Base-by-base conservation (phyloP, 805 yeast species). In the Candida bentonensis region DNA sequence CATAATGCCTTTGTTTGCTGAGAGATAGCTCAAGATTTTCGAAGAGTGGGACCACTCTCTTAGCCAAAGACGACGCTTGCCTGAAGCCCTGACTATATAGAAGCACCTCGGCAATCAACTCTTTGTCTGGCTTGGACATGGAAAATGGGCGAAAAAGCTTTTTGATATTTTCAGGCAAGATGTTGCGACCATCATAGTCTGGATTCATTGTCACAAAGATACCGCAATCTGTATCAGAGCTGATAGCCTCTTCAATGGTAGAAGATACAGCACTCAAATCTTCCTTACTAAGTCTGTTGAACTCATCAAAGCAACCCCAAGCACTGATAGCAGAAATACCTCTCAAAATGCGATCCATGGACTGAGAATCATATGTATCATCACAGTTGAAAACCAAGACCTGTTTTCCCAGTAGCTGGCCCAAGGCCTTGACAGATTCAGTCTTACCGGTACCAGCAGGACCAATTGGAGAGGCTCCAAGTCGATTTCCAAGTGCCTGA, bases 371-470 rank as follows among this genome's bases (percentile, higher is more conserved):
- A 64, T 85, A 89, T 0, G 83, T 65, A 42, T 88, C 95, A 54
- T 89, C 97, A 64, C 97, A 89, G 56, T 86, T 80, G 59, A 89
- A 88, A 0, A 89, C 95, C 9, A 82, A 59, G 0, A 86, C 95
- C 73, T 77, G 74, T 46, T 76, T 70, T 4, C 97, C 97, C 4
- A 89, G 63, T 30, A 75, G 76, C 36, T 76, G 76, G 1, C 92
- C 96, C 23, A 88, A 64, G 0, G 94, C 83, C 57, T 89, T 89
- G 22, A 89, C 71, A 0, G 94, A 72, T 57, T 89, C 97, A 0
- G 97, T 89, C 57, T 89, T 89, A 51, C 97, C 97, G 0, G 97
- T 89, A 36, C 97, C 97, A 2, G 97, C 96, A 1, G 97, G 96
- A 0, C 97, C 97, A 60, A 82, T 78, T 0, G 94, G 81, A 1